These are phyloP conservation scores for Botrytis sinoallii DNA, from an alignment of 2,329 filamentous ascomycete species.

Conservation along the genomic window DNA sequence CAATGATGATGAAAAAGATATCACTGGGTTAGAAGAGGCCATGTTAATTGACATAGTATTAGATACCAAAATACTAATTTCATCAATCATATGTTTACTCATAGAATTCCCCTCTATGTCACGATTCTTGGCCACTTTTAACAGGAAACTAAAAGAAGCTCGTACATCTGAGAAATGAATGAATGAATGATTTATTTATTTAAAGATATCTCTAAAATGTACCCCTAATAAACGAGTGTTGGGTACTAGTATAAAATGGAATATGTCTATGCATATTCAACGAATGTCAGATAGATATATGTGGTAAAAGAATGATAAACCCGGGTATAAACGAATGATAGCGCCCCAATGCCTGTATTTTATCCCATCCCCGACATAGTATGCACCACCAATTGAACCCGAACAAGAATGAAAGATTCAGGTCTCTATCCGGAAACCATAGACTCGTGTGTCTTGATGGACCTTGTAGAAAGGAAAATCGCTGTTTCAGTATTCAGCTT, in stretches of 20 bases:
- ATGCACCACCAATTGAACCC: background rate
- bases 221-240: background rate
- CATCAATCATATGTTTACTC: background rate
- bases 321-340: background rate
- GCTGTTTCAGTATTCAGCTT: background rate
- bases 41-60: background rate
- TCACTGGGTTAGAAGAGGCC: background rate
- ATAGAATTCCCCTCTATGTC: fast-evolving
- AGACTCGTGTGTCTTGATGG: background rate
- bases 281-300: background rate
- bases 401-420: background rate
- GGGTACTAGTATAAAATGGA: background rate
- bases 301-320: background rate
- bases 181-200: too few species aligned
- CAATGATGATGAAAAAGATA: background rate
- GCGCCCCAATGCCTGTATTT: background rate
- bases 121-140: background rate
- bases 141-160: background rate
- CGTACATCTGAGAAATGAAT: background rate
- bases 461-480: too few species aligned
- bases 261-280: background rate
- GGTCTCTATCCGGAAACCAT: background rate
- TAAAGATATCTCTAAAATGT: background rate
- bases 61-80: background rate
- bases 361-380: background rate